Evolutionary conservation across 2,329 filamentous ascomycete species (phyloP).

Genomic region (Cryphonectria carpinicola): DNA sequence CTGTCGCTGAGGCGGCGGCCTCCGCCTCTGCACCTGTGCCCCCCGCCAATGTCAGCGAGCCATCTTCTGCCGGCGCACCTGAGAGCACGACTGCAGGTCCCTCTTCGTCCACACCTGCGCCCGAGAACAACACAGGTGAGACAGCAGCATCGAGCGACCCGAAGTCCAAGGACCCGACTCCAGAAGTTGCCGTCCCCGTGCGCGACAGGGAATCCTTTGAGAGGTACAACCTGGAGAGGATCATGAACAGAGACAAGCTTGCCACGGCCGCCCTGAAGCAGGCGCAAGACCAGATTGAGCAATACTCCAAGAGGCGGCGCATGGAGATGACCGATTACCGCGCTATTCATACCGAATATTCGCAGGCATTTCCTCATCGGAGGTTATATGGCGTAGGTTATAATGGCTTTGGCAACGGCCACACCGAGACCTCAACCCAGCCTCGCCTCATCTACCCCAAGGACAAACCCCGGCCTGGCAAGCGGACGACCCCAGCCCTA

Average conservation of each 20-base stretch:
- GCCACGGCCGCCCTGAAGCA: conserved; percentile 57
- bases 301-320: conserved; percentile 65
- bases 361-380: conserved; percentile 58
- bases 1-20: conserved; percentile 16
- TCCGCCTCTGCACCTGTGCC: conserved; percentile 14
- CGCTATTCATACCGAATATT: conserved; percentile 58
- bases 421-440: conserved; percentile 72
- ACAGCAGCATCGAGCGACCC: conserved; percentile 24
- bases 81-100: conserved; percentile 29
- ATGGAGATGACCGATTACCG: conserved; percentile 73
- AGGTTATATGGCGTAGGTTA: conserved; percentile 76
- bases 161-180: conserved; percentile 36
- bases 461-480: conserved; percentile 76
- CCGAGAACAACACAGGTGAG: conserved; percentile 33
- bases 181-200: conserved; percentile 34
- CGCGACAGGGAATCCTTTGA: conserved; percentile 62
- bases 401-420: conserved; percentile 84
- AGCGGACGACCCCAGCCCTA: conserved; percentile 72
- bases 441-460: conserved; percentile 78
- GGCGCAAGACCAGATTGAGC: conserved; percentile 57
- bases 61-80: conserved; percentile 21
- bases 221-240: conserved; percentile 57
- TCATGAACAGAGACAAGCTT: conserved; percentile 57
- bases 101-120: conserved; percentile 39
- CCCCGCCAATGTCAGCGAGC: conserved; percentile 18